Conservation (phyloP, 2,329 filamentous ascomycete genomes). For the Alternaria sp. region DNA sequence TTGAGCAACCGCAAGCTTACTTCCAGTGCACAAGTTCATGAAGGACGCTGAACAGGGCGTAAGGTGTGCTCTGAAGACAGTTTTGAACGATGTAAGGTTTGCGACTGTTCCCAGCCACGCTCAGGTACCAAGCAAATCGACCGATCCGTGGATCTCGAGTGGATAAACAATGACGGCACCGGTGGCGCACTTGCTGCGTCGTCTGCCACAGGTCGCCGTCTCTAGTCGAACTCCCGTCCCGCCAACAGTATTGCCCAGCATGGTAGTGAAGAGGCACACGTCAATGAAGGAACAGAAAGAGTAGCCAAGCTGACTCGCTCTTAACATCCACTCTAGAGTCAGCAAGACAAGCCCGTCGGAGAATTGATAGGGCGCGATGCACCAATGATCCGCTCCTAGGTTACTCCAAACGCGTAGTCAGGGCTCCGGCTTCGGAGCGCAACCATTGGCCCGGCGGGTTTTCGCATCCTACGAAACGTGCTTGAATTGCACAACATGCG, state of each 20-base stretch:
- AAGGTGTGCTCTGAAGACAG: background rate
- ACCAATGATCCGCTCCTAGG: conserved; percentile 15
- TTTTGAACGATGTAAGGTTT: background rate
- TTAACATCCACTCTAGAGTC: background rate
- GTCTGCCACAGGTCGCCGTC: background rate
- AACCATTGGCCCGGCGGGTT: conserved; percentile 26
- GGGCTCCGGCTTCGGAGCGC: conserved; percentile 37
- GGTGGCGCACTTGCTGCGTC: background rate
- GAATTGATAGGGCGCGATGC: conserved; percentile 23
- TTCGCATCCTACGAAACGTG: conserved; percentile 20
- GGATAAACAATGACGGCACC: background rate
- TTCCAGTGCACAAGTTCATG: background rate
- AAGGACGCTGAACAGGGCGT: background rate
- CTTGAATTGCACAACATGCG: conserved; percentile 24
- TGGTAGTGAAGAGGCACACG: background rate
- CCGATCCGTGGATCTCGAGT: background rate
- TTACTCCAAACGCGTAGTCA: conserved; percentile 34
- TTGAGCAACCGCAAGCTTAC: background rate
- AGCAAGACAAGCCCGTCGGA: conserved; percentile 4
- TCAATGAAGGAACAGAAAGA: conserved; percentile 2
- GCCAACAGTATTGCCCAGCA: conserved; percentile 12
- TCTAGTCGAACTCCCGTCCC: background rate
- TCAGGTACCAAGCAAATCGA: background rate
- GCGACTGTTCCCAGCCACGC: background rate
- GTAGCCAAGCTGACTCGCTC: conserved; percentile 4